Evolutionary conservation across 2,329 filamentous ascomycete genomes (phyloP), one percentile per base, ranked within the genome.

Genomic region (Cladosporium austrohemisphaericum): DNA sequence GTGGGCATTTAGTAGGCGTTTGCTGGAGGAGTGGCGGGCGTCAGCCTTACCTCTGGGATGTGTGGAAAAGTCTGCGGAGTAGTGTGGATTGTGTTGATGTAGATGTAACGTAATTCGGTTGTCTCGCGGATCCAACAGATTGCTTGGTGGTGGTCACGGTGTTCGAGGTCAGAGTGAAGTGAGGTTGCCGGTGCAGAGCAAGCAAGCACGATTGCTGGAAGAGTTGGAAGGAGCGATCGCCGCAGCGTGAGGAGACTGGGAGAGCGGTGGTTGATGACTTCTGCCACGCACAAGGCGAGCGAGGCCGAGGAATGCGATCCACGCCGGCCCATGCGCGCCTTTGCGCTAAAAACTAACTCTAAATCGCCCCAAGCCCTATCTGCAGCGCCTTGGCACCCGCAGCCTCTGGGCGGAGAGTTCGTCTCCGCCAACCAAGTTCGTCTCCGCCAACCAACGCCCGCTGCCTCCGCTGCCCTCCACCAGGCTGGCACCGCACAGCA

Each of bases 251-350:
- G 14, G 38, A 23, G 38, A 41, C 28, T 25, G 18, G 33, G 13
- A 31, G 11, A 25, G 23, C 31, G 44, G 44, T 47, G 13, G 33
- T 47, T 38, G 44, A 38, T 47, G 44, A 47, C 16, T n/a, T n/a
- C n/a, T n/a, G n/a, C n/a, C n/a, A n/a, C 44, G 44, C 33, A 38
- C 44, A 47, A 37, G 25, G 10, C 7, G 23, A 38, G 29, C 20
- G 31, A 47, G n/a, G 44, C 44, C 44, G 44, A 47, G 44, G 44
- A 47, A 47, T 47, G 44, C 44, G 44, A 47, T 47, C 18, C 44
- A 47, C 44, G 44, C 41, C 20, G 31, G 16, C 36, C 44, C 44
- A 47, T 47, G 44, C 44, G 25, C 44, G n/a, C n/a, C n/a, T n/a
- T n/a, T n/a, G n/a, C n/a, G 44, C 44, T 47, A 47, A 47, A 31